A percentile compares a stretch with the other conserved stretches of the same genome.
Conservation (phyloP, 371 early-diverging fungal species). For the Phascolomyces articulosus region DNA sequence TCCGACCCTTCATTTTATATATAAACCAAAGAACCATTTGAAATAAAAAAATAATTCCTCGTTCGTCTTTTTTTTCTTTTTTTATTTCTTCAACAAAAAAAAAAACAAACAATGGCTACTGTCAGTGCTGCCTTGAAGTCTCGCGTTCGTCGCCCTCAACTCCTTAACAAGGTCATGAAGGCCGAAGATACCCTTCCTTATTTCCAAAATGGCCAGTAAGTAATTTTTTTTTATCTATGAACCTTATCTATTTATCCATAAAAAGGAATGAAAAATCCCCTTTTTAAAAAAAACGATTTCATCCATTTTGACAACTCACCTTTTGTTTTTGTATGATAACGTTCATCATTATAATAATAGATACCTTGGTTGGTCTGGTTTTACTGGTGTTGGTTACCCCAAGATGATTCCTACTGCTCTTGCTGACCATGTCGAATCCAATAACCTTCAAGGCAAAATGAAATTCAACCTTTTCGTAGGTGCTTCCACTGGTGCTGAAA, state of each 20-base stretch:
- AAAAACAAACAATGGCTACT: constrained; percentile 36
- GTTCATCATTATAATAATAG: constrained; percentile 19
- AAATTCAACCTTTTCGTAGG: constrained; percentile 58
- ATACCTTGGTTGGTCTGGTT: constrained; percentile 32
- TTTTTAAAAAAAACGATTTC: too few species aligned
- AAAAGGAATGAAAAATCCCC: too few species aligned
- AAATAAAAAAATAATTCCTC: not conserved
- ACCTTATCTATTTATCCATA: too few species aligned
- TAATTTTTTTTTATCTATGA: constrained; percentile 8
- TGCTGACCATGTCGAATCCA: constrained; percentile 56
- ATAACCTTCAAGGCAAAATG: constrained; percentile 55
- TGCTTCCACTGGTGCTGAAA: constrained; percentile 52
- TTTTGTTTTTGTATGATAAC: too few species aligned
- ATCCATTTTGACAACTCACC: too few species aligned
- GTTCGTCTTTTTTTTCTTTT: not conserved
- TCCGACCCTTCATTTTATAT: not conserved
- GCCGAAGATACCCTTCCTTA: constrained; percentile 46
- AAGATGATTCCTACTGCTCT: constrained; percentile 54
- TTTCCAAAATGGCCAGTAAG: constrained; percentile 55
- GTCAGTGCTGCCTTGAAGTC: constrained; percentile 48
- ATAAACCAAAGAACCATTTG: not conserved
- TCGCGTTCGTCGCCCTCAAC: constrained; percentile 49
- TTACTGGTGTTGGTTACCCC: constrained; percentile 48
- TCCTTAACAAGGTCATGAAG: constrained; percentile 48
- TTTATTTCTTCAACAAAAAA: not conserved